A percentile compares a stretch with the other conserved stretches of the same genome.
Evolutionary conservation across 2,329 filamentous ascomycete genomes (phyloP).

Genomic region (Clonostachys solani): DNA sequence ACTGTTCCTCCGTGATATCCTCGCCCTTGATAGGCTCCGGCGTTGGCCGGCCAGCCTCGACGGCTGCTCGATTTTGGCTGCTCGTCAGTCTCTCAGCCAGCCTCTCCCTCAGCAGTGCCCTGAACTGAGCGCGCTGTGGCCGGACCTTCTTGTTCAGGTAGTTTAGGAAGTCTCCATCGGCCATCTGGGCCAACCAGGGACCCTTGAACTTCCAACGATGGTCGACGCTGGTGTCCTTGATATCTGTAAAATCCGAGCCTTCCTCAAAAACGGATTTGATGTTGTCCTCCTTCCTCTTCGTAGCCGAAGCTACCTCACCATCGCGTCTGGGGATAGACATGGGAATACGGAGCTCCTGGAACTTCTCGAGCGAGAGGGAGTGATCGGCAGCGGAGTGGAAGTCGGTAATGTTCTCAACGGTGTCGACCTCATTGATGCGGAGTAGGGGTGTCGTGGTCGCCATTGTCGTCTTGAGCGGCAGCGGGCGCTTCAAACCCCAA

Average conservation of each 20-base stretch:
- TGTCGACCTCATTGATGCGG: slow-evolving; percentile 75
- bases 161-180: slow-evolving; percentile 52
- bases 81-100: slow-evolving; percentile 41
- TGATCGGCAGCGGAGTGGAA: slow-evolving; percentile 82
- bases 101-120: slow-evolving; percentile 42
- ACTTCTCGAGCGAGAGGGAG: slow-evolving; percentile 76
- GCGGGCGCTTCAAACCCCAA: slow-evolving; percentile 85
- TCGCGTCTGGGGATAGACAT: slow-evolving; percentile 48
- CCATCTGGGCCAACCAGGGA: slow-evolving; percentile 62
- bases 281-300: not conserved
- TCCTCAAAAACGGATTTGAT: slow-evolving; percentile 56
- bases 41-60: slow-evolving; percentile 27
- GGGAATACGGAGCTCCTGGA: slow-evolving; percentile 74
- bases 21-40: slow-evolving; percentile 16
- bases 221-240: slow-evolving; percentile 28
- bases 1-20: slow-evolving; percentile 44
- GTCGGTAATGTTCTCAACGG: slow-evolving; percentile 83
- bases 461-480: slow-evolving; percentile 73
- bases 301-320: slow-evolving; percentile 1
- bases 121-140: slow-evolving; percentile 49
- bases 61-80: slow-evolving; percentile 25
- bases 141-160: slow-evolving; percentile 53
- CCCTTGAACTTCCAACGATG: slow-evolving; percentile 63
- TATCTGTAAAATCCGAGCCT: slow-evolving; percentile 46
- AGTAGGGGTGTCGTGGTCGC: slow-evolving; percentile 71